Evolutionary conservation across 2,329 filamentous ascomycete species (phyloP).

Genomic region (Phaeosphaeriaceae sp.): DNA sequence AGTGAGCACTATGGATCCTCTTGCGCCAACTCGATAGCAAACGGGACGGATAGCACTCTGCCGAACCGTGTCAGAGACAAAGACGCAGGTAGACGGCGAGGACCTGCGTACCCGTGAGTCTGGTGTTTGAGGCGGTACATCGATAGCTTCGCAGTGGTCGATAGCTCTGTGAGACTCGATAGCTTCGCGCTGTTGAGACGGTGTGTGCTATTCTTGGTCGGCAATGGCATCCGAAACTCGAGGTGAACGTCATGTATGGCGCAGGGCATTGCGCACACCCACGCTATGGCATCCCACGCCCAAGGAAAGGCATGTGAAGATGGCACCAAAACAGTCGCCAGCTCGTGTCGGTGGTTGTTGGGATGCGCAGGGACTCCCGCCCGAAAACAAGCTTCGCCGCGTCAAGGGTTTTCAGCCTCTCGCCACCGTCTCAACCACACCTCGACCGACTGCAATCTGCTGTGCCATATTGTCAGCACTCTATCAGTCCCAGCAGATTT

Average conservation of each 20-base stretch:
- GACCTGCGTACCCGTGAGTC: neutral
- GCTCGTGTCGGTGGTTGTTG: constrained; percentile 30
- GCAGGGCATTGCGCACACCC: neutral
- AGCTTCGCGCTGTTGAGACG: neutral
- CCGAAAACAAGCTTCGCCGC: constrained; percentile 26
- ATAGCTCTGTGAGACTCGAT: neutral
- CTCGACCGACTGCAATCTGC: constrained; percentile 6
- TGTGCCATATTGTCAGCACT: neutral
- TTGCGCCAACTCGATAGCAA: neutral
- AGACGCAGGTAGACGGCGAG: neutral
- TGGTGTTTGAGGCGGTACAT: neutral
- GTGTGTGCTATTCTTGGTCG: constrained; percentile 1
- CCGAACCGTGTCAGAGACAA: neutral
- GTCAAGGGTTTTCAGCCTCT: constrained; percentile 33
- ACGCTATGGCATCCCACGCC: neutral
- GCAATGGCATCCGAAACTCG: constrained; percentile 1
- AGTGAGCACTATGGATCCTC: neutral
- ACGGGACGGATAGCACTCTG: neutral
- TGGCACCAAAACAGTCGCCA: constrained; percentile 25
- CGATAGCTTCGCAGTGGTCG: neutral
- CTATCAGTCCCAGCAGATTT: constrained; percentile 5
- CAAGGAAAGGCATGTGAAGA: constrained; percentile 23
- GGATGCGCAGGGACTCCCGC: constrained; percentile 21
- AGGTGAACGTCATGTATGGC: neutral
- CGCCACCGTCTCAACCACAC: constrained; percentile 29